These are phyloP conservation scores for Euphorbia schlechtendalii DNA, from an alignment of 441 rosid species.

Conservation along the genomic window DNA sequence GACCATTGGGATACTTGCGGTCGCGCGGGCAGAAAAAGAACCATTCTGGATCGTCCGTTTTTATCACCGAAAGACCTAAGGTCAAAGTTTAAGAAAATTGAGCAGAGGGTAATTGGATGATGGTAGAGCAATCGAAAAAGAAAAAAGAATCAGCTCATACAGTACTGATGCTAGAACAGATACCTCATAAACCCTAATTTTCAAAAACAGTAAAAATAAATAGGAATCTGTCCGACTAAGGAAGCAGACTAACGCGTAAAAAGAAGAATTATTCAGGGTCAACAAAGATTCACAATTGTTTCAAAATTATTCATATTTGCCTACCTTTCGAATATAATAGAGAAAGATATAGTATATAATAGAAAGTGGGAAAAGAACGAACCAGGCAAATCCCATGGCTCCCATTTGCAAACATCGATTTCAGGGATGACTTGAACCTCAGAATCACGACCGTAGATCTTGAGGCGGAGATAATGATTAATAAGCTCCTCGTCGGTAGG, in stretches of 20 bases:
- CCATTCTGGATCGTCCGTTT: constrained; percentile 85
- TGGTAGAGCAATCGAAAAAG: not conserved
- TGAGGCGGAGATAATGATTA: constrained; percentile 63
- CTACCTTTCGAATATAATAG: not conserved
- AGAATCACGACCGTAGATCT: constrained; percentile 74
- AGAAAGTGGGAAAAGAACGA: not conserved
- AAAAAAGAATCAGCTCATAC: not conserved
- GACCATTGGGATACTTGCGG: constrained; percentile 86
- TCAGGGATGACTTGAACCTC: constrained; percentile 68
- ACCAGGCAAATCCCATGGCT: constrained; percentile 96
- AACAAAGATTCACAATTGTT: not conserved
- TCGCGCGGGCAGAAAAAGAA: constrained; percentile 91
- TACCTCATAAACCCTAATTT: constrained; percentile 7
- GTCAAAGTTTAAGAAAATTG: not conserved
- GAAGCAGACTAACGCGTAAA: constrained; percentile 6
- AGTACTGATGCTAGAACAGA: not conserved
- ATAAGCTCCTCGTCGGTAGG: constrained; percentile 90
- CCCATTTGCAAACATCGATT: constrained; percentile 85
- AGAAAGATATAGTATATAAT: not conserved
- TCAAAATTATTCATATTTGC: not conserved
- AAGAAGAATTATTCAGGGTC: constrained; percentile 10
- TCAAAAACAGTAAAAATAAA: not conserved
- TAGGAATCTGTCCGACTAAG: constrained; percentile 19
- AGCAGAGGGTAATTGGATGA: not conserved
- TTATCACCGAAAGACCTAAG: constrained; percentile 67